Evolutionary conservation across 345 rosid species (phyloP).

Genomic region (Citropsis articulata): DNA sequence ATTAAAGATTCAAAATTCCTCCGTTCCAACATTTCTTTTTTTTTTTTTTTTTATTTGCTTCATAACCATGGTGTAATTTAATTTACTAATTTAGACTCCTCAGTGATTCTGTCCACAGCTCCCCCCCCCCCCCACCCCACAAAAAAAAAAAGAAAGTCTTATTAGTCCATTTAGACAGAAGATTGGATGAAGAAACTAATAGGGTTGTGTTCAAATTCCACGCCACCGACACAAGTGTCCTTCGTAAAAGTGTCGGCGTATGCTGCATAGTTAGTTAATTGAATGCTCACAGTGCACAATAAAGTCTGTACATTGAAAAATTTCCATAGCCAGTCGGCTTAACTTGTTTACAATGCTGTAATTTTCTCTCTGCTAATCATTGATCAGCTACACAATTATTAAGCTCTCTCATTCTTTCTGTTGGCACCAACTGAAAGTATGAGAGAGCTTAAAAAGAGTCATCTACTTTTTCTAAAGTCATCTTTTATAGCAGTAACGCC

Average conservation of each 20-base stretch:
- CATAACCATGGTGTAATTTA: too few species aligned
- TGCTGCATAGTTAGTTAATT: neutral
- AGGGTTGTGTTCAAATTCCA: neutral
- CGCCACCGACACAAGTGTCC: constrained; percentile 8
- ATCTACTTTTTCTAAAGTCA: neutral
- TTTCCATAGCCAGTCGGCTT: neutral
- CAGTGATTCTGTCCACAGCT: too few species aligned
- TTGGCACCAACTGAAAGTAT: too few species aligned
- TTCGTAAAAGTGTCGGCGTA: constrained; percentile 7
- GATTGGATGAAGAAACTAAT: neutral
- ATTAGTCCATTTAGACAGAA: neutral
- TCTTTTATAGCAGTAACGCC: neutral
- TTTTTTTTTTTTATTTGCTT: too few species aligned
- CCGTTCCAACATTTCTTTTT: too few species aligned
- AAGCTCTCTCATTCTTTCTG: neutral
- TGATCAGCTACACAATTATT: neutral
- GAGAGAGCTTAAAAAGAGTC: too few species aligned
- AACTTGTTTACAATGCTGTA: neutral
- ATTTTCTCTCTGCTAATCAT: too few species aligned
- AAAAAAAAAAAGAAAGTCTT: too few species aligned
- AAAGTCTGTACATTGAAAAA: neutral
- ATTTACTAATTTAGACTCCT: too few species aligned
- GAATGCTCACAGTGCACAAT: neutral
- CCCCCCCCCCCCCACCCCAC: too few species aligned
- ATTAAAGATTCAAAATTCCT: too few species aligned